Percentiles rank a stretch among this genome's conserved stretches.
These are phyloP conservation scores for Eutypa lata DNA, from an alignment of 2,329 filamentous ascomycete species.

Conservation along the genomic window DNA sequence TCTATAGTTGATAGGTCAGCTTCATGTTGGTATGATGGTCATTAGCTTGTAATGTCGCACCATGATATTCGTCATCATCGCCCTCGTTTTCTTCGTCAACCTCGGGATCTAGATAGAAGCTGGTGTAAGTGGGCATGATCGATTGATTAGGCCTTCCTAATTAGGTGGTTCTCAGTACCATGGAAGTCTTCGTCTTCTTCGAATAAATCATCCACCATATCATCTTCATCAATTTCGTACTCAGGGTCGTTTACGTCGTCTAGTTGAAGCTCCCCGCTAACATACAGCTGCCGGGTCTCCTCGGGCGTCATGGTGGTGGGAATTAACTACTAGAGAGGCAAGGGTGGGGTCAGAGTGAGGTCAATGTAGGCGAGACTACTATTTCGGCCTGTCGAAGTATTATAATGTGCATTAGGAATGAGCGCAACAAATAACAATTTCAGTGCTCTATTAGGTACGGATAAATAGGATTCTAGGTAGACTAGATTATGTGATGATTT, in stretches of 20 bases:
- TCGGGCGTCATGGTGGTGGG: conserved; percentile 1
- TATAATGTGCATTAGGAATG: background rate
- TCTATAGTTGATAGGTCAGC: conserved; percentile 18
- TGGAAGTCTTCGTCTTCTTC: conserved; percentile 29
- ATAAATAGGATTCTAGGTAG: background rate
- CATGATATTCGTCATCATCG: conserved; percentile 13
- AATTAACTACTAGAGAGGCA: too few relatives aligned
- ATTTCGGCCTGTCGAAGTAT: too few relatives aligned
- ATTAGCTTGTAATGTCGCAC: background rate
- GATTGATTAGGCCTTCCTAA: conserved; percentile 1
- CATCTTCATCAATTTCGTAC: conserved; percentile 20
- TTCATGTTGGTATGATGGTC: background rate
- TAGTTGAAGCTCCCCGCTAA: conserved; percentile 2
- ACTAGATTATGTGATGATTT: background rate
- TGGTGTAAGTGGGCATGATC: background rate
- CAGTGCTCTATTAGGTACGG: background rate
- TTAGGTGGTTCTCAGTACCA: conserved; percentile 8
- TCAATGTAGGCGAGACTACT: too few relatives aligned
- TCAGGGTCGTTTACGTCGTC: conserved; percentile 22
- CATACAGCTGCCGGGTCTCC: conserved; percentile 7
- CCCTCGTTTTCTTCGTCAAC: conserved; percentile 22
- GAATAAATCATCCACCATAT: conserved; percentile 19
- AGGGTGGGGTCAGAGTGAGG: too few relatives aligned
- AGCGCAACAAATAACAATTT: background rate
- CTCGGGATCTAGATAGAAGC: conserved; percentile 16